Evolutionary conservation across 75 land plant genomes (phyloP).

Genomic region (Picea glauca): DNA sequence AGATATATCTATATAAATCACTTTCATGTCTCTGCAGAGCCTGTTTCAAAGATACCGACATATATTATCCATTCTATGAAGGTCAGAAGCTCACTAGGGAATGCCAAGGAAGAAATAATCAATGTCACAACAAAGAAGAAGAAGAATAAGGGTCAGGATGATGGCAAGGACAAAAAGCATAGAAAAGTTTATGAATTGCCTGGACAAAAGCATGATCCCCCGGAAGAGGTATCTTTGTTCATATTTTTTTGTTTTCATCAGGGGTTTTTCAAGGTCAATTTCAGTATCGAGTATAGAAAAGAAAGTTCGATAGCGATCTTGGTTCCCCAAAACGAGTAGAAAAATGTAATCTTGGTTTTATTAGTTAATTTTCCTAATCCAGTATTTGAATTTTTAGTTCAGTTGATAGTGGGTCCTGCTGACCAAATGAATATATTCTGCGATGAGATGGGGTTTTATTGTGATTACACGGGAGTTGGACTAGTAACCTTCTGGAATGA

Average conservation of each 20-base stretch:
- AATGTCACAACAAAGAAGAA: background rate
- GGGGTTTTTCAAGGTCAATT: no score
- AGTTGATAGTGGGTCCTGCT: no score
- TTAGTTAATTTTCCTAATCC: no score
- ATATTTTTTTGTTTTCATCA: background rate
- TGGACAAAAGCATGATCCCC: conserved; percentile 89
- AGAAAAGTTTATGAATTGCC: conserved; percentile 76
- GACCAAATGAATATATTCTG: no score
- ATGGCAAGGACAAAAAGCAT: conserved; percentile 30
- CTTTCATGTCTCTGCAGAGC: background rate
- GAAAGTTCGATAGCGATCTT: no score
- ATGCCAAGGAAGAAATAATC: background rate
- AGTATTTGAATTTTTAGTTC: no score
- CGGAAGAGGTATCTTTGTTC: conserved; percentile 56
- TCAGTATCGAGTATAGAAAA: no score
- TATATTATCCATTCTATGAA: background rate
- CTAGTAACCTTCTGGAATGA: no score
- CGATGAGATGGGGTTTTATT: no score
- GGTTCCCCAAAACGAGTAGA: no score
- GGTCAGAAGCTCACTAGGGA: background rate
- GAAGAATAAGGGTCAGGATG: background rate
- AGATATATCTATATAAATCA: background rate
- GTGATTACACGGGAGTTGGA: no score
- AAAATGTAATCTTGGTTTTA: no score
- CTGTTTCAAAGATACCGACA: background rate